These are phyloP conservation scores for Sporothrix phasma DNA, from an alignment of 2,329 filamentous ascomycete species.

Conservation along the genomic window DNA sequence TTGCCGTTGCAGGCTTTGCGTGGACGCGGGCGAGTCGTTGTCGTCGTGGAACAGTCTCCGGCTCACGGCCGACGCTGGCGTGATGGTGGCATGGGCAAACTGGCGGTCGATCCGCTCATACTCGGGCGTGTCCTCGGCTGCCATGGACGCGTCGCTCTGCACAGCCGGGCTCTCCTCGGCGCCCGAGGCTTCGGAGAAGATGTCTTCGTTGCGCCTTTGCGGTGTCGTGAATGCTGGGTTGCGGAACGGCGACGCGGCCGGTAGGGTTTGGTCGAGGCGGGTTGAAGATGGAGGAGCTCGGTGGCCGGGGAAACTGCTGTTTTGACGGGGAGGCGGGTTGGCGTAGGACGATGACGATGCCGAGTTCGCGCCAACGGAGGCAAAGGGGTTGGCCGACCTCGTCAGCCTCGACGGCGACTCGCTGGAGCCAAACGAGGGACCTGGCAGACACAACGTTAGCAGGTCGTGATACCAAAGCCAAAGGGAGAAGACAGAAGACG, in stretches of 20 bases:
- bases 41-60: constrained; percentile 16
- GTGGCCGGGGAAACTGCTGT: constrained; percentile 28
- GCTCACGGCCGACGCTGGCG: constrained; percentile 34
- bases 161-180: constrained; percentile 51
- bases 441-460: constrained; percentile 5
- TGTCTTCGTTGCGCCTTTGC: constrained; percentile 45
- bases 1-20: neutral
- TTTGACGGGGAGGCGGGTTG: constrained; percentile 22
- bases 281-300: constrained; percentile 38
- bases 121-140: constrained; percentile 43
- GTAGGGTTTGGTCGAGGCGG: constrained; percentile 33
- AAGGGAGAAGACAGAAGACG: neutral
- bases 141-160: constrained; percentile 45
- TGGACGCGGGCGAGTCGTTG: neutral
- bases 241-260: constrained; percentile 46
- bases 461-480: neutral
- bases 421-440: constrained; percentile 20
- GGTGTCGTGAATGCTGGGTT: constrained; percentile 57
- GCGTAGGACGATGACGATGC: neutral
- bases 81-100: constrained; percentile 35
- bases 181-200: constrained; percentile 46
- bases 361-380: constrained; percentile 4
- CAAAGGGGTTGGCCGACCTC: constrained; percentile 23
- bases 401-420: constrained; percentile 21
- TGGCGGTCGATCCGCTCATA: constrained; percentile 35